phyloP scores from a whole-genome alignment of 2,329 filamentous ascomycete species.

The Penicillium janthinellum region DNA sequence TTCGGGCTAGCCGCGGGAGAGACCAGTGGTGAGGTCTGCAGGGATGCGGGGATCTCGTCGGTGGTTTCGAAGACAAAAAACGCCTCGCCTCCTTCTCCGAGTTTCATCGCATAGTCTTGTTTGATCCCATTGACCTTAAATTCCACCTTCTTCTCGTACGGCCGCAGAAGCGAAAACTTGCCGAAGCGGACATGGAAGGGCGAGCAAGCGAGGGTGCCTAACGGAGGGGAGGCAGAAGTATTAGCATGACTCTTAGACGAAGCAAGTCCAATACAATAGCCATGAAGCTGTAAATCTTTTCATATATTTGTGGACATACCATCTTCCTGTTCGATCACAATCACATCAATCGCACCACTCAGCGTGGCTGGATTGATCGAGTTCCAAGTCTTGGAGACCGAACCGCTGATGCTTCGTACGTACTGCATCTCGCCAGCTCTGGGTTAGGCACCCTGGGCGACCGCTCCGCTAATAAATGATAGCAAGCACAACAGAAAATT shows the following conservation, averaged over 20 bases:
- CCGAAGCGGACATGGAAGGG: conserved; percentile 99
- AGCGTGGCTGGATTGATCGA: conserved; percentile 98
- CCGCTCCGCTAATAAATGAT: neutral
- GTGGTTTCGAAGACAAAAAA: conserved; percentile 99
- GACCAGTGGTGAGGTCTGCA: conserved; percentile 92
- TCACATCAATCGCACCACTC: conserved; percentile 97
- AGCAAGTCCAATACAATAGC: neutral
- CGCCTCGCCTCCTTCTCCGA: conserved; percentile 94
- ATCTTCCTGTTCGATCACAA: conserved; percentile 96
- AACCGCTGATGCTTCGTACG: conserved; percentile 91
- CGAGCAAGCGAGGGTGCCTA: conserved; percentile 76
- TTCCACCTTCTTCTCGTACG: conserved; percentile 98
- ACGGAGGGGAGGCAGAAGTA: neutral
- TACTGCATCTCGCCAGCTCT: conserved; percentile 75
- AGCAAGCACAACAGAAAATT: neutral
- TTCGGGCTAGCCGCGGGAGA: conserved; percentile 84
- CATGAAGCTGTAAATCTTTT: neutral
- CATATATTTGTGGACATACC: conserved; percentile 53
- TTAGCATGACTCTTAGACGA: conserved; percentile 3
- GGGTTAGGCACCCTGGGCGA: conserved; percentile 21
- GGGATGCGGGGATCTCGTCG: conserved; percentile 83
- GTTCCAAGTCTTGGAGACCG: conserved; percentile 98
- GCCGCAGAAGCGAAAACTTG: conserved; percentile 93
- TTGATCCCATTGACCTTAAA: conserved; percentile 92
- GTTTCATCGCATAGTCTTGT: conserved; percentile 96